Evolutionary conservation across 108 stramenopile species (phyloP).

Genomic region (Seminavis robusta): DNA sequence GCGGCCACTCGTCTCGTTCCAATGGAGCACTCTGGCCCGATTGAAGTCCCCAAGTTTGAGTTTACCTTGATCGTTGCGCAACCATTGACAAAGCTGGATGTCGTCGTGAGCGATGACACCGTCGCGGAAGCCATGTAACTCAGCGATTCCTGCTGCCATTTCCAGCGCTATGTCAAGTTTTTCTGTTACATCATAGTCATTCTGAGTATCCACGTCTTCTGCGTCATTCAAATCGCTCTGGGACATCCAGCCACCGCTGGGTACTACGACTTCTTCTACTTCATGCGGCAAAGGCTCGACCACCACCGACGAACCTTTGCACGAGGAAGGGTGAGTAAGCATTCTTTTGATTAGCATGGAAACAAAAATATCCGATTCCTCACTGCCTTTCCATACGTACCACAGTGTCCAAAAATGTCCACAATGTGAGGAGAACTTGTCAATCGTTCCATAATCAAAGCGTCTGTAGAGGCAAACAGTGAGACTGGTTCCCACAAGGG

Average conservation of each 20-base stretch:
- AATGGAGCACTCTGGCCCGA: conserved; percentile 61
- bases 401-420: conserved; percentile 78
- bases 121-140: conserved; percentile 53
- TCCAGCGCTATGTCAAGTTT: conserved; percentile 55
- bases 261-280: conserved; percentile 35
- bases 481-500: no score
- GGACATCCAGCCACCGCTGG: neutral
- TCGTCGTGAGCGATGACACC: conserved; percentile 74
- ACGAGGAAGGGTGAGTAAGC: no score
- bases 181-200: conserved; percentile 32
- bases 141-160: conserved; percentile 63
- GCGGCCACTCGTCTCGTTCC: conserved; percentile 34
- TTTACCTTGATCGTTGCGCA: conserved; percentile 47
- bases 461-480: no score
- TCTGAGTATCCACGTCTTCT: conserved; percentile 13
- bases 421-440: conserved; percentile 52
- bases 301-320: no score
- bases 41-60: conserved; percentile 79
- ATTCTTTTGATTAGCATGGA: no score
- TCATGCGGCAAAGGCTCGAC: conserved; percentile 50
- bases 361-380: no score
- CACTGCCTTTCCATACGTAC: conserved; percentile 21
- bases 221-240: conserved; percentile 12
- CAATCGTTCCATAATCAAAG: conserved; percentile 71
- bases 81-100: conserved; percentile 80